These are phyloP conservation scores for Lophiostoma macrostomum DNA, from an alignment of 495 filamentous ascomycete species.

Conservation along the genomic window DNA sequence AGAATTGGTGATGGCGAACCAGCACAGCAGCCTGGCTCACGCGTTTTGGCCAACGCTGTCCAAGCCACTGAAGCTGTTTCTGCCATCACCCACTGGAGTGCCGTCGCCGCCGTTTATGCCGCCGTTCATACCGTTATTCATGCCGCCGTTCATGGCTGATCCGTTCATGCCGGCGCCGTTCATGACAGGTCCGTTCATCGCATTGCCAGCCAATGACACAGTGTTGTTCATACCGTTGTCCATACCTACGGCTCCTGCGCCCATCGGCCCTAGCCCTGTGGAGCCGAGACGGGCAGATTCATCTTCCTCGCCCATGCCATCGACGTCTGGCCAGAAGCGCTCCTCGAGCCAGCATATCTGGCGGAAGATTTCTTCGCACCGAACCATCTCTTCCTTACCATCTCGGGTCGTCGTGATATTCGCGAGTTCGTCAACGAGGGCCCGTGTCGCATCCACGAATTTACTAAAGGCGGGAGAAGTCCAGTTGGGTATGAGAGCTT, in stretches of 20 bases:
- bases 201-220: too few relatives aligned
- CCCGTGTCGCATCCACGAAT: conserved; percentile 43
- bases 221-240: conserved; percentile 21
- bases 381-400: conserved; percentile 40
- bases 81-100: conserved; percentile 15
- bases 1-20: too few relatives aligned
- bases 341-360: conserved; percentile 43
- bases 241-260: conserved; percentile 5
- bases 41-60: conserved; percentile 17
- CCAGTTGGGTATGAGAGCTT: conserved; percentile 47
- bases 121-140: conserved; percentile 12
- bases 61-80: conserved; percentile 21
- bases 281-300: conserved; percentile 27
- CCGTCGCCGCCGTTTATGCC: conserved; percentile 24
- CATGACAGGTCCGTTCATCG: conserved; percentile 14
- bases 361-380: conserved; percentile 41
- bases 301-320: conserved; percentile 45
- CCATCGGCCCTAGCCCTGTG: conserved; percentile 6
- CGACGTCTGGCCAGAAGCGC: conserved; percentile 45
- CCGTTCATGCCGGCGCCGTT: conserved; percentile 14
- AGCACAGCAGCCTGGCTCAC: too few relatives aligned
- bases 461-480: conserved; percentile 42
- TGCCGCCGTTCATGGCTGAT: conserved; percentile 8
- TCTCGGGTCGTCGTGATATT: conserved; percentile 37
- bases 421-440: conserved; percentile 44